A percentile compares a stretch with the other conserved stretches of the same genome.
phyloP scores from a whole-genome alignment of 2,329 filamentous ascomycete genomes.

The Paraphoma sp. region DNA sequence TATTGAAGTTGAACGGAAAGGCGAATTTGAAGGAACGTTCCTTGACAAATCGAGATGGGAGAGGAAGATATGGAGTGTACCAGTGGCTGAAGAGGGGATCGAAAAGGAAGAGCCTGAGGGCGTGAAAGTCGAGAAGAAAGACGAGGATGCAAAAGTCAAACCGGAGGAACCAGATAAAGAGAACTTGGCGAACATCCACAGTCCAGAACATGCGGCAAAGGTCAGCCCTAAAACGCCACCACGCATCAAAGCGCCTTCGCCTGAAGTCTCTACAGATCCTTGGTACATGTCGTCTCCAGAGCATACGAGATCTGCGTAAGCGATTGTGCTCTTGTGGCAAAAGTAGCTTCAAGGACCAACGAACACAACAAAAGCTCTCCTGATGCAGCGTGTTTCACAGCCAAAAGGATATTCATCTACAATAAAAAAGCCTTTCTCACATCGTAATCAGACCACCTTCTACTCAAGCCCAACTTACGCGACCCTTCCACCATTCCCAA shows the following conservation, averaged over 20 bases:
- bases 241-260: background rate
- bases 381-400: too few relatives aligned
- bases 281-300: background rate
- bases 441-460: too few relatives aligned
- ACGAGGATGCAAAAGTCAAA: background rate
- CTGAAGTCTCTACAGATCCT: background rate
- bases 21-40: background rate
- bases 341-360: background rate
- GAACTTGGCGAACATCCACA: too few relatives aligned
- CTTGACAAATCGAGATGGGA: slow-evolving; percentile 3
- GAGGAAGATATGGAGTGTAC: slow-evolving; percentile 2
- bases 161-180: background rate
- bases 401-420: too few relatives aligned
- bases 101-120: background rate
- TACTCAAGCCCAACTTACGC: background rate
- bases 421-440: too few relatives aligned
- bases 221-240: too few relatives aligned
- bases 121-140: background rate
- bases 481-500: background rate
- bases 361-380: too few relatives aligned
- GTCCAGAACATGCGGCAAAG: too few relatives aligned
- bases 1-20: background rate
- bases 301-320: background rate
- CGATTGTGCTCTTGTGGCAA: too few relatives aligned
- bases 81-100: background rate